Conservation (phyloP, 108 stramenopile species). For the Cyclotella choctawhatcheeana region DNA sequence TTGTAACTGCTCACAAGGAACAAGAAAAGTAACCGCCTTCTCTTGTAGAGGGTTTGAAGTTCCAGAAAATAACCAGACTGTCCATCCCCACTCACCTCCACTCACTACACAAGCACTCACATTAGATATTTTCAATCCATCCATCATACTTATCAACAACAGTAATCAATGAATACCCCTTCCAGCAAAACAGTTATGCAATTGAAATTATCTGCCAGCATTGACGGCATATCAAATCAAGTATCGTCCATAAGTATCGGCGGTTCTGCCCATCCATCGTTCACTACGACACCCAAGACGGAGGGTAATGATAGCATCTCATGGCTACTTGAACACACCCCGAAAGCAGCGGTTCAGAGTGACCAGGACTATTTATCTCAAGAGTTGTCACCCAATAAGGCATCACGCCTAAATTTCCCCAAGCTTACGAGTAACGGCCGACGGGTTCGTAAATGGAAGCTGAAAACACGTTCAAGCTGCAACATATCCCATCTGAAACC, state of each 20-base stretch:
- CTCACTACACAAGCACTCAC: no score
- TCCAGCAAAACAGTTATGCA: background rate
- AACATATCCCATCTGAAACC: background rate
- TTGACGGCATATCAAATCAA: conserved; percentile 4
- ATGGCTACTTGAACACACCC: background rate
- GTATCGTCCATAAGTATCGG: background rate
- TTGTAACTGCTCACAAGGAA: no score
- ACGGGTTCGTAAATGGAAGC: conserved; percentile 8
- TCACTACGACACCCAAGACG: background rate
- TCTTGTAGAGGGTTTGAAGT: no score
- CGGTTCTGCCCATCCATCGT: background rate
- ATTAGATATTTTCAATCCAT: no score
- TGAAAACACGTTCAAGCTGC: background rate
- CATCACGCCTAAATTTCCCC: background rate
- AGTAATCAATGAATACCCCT: conserved; percentile 2
- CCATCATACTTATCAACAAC: no score
- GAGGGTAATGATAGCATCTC: background rate
- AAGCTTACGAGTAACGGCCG: background rate
- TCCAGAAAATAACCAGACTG: no score
- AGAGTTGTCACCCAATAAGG: background rate
- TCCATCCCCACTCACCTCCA: no score
- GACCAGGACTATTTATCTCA: background rate
- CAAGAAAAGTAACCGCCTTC: no score
- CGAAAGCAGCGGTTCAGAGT: background rate
- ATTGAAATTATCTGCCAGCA: conserved; percentile 2